These are phyloP conservation scores for Neophaeococcomyces mojaviensis DNA, from an alignment of 2,329 filamentous ascomycete species.

Conservation along the genomic window DNA sequence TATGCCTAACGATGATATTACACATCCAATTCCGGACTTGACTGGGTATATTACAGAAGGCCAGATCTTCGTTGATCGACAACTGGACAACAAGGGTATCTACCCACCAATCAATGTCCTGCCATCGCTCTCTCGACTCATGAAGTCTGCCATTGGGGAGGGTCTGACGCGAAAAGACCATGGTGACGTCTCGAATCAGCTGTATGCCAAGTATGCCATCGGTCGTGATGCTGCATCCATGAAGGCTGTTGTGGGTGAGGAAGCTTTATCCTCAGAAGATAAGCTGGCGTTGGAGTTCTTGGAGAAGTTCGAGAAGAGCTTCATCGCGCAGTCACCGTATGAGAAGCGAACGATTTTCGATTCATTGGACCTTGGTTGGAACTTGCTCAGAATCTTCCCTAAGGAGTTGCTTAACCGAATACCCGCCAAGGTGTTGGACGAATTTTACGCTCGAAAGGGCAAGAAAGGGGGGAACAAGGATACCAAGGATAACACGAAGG, in stretches of 20 bases:
- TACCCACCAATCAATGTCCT: conserved; percentile 99
- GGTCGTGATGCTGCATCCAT: conserved; percentile 93
- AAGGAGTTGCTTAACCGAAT: conserved; percentile 97
- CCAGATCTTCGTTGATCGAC: conserved; percentile 94
- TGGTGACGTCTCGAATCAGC: conserved; percentile 96
- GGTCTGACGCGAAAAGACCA: conserved; percentile 95
- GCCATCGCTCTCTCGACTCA: conserved; percentile 94
- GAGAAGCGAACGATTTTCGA: conserved; percentile 88
- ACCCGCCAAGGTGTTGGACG: conserved; percentile 71
- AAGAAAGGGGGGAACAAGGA: conserved; percentile 33
- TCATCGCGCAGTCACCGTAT: conserved; percentile 87
- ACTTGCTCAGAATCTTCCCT: conserved; percentile 90
- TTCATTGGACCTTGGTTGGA: conserved; percentile 93
- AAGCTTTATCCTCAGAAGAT: conserved; percentile 89
- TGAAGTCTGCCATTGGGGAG: conserved; percentile 99
- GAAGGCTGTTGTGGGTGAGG: conserved; percentile 99
- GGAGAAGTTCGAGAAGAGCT: conserved; percentile 94
- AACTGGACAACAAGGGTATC: conserved; percentile 90
- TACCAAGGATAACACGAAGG: conserved; percentile 35
- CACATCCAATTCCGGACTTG: conserved; percentile 95
- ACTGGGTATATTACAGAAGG: conserved; percentile 99
- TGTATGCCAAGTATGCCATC: conserved; percentile 99
- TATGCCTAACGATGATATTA: conserved; percentile 99
- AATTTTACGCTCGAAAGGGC: conserved; percentile 59
- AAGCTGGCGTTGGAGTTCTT: conserved; percentile 97